A percentile compares a stretch with the other conserved stretches of the same genome.
Conservation (phyloP, 495 filamentous ascomycete species). For the Aspergillus olivimuriae region DNA sequence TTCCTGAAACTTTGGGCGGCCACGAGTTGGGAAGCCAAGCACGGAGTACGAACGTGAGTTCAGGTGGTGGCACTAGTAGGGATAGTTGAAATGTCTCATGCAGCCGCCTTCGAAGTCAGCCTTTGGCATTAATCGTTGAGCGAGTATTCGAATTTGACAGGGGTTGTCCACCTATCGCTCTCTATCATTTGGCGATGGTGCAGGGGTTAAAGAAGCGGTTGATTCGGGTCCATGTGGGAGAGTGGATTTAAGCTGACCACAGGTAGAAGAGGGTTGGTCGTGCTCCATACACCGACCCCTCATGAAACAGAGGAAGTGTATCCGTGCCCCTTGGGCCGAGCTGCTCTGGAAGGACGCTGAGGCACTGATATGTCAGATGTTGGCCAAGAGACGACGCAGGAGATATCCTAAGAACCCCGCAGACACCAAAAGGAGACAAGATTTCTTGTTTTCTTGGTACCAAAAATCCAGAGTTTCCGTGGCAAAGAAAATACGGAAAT, state of each 20-base stretch:
- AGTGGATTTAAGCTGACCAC: neutral
- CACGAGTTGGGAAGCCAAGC: constrained; percentile 4
- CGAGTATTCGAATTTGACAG: too few relatives aligned
- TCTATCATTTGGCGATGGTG: neutral
- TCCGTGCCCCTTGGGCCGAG: neutral
- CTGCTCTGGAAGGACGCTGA: too few relatives aligned
- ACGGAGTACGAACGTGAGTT: constrained; percentile 2
- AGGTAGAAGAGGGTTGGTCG: neutral
- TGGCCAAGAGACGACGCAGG: neutral
- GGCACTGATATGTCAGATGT: too few relatives aligned
- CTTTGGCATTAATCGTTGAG: too few relatives aligned
- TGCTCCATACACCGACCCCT: too few relatives aligned
- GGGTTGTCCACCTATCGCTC: neutral
- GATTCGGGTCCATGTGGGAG: neutral
- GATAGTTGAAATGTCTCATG: neutral
- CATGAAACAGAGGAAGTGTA: constrained; percentile 2
- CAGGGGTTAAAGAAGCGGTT: constrained; percentile 2
- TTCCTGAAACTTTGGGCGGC: constrained; percentile 10
- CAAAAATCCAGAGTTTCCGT: too few relatives aligned
- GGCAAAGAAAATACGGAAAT: neutral
- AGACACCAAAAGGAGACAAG: neutral
- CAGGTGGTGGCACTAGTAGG: neutral
- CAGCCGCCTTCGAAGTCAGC: neutral
- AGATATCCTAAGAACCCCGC: neutral
- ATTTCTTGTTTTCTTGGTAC: constrained; percentile 1